Percentiles rank a stretch among this genome's conserved stretches.
Conservation (phyloP, 2,329 filamentous ascomycete species). For the Cladosporium phlei region DNA sequence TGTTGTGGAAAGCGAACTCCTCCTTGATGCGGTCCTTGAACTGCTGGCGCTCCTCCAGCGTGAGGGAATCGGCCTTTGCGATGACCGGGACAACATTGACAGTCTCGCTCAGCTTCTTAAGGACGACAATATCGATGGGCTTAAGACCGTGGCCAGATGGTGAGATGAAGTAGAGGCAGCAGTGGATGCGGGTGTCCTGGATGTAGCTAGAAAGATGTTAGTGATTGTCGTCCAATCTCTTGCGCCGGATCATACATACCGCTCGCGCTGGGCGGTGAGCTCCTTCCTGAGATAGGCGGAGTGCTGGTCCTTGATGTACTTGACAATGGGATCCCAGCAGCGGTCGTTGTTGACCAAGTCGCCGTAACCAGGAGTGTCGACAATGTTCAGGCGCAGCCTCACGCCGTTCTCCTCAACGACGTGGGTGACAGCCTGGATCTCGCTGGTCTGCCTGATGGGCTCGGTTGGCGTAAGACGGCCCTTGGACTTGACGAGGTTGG, state of each 20-base stretch:
- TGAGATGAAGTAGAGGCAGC: slow-evolving; percentile 99
- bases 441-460: slow-evolving; percentile 88
- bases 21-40: slow-evolving; percentile 99
- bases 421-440: slow-evolving; percentile 96
- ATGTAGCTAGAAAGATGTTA: slow-evolving; percentile 60
- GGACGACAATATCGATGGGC: slow-evolving; percentile 97
- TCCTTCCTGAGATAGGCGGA: slow-evolving; percentile 98
- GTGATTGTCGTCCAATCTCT: neutral
- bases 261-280: slow-evolving; percentile 96
- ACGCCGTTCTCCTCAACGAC: slow-evolving; percentile 99
- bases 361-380: slow-evolving; percentile 96
- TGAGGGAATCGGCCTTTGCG: slow-evolving; percentile 95
- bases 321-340: slow-evolving; percentile 99
- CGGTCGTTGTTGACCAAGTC: slow-evolving; percentile 99
- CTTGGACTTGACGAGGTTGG: slow-evolving; percentile 98
- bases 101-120: slow-evolving; percentile 99
- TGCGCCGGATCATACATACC: slow-evolving; percentile 32
- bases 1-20: slow-evolving; percentile 98
- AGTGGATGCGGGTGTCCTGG: slow-evolving; percentile 98
- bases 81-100: slow-evolving; percentile 99
- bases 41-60: slow-evolving; percentile 85
- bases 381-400: slow-evolving; percentile 94
- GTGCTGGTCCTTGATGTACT: slow-evolving; percentile 99
- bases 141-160: slow-evolving; percentile 97
- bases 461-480: slow-evolving; percentile 89